Evolutionary conservation across 805 yeast species (phyloP), one percentile per base, ranked within the genome.

Genomic region (Myxozyma monticola): DNA sequence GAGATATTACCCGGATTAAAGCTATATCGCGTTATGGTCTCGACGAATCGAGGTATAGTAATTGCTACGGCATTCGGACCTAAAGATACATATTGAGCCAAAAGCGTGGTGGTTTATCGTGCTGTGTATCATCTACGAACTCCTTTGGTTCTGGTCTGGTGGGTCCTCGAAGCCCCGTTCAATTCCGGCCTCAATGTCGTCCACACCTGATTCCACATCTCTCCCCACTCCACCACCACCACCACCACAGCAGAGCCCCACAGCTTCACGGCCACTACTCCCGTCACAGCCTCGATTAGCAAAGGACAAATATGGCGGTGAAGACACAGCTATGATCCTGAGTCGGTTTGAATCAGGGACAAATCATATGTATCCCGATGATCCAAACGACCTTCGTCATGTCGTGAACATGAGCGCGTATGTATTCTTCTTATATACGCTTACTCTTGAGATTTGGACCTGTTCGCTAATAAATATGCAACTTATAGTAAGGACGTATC

Each of bases 351-450:
- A 53, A 8, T 30, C 42, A 2, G 48, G 54, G 15, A 42, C 29
- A 9, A 46, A 73, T 65, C 82, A 81, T 63, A 84, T 80, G 63
- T 88, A 85, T 62, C 98, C 98, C 0, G 99, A 93, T 59, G 81
- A 82, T 47, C 98, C 98, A 21, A 81, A 85, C 7, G 79, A 83
- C 34, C 76, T 79, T 45, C 70, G 79, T 22, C 90, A 87, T 65
- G 82, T 81, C 62, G 77, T 77, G 55, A 73, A 80, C 50, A 89
- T 89, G 74, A 29, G 25, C 7, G 26, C 35, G 51, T 47, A 41
- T 17, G 51, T 41, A 8, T 14, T 2, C 3, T 14, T 24, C 2
- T 25, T 2, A 7, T 4, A 6, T 8, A 4, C 10, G 2, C n/a
- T 2, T 1, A 20, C 2, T 15, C 4, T n/a, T 14, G 12, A 22